Evolutionary conservation across 495 filamentous ascomycete species (phyloP).

Genomic region (Hyaloscypha hepaticicola): DNA sequence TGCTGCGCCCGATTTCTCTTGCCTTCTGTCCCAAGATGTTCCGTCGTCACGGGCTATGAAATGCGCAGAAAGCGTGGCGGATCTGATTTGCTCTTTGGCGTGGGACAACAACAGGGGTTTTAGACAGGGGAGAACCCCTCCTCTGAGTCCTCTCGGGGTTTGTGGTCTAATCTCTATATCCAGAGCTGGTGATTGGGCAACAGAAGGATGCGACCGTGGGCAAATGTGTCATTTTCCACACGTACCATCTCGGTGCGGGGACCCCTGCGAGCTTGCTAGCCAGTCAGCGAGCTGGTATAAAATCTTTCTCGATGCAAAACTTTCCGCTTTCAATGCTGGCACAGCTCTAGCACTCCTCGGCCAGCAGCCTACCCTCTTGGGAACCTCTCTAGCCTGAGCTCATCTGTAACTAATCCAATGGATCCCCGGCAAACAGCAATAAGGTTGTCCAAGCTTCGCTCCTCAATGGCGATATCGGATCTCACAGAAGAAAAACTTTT

Average conservation of each 20-base stretch:
- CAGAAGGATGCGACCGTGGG: neutral
- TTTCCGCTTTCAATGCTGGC: constrained; percentile 12
- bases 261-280: constrained; percentile 11
- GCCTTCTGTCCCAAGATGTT: neutral
- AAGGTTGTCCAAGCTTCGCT: constrained; percentile 6
- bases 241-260: constrained; percentile 20
- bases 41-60: constrained; percentile 9
- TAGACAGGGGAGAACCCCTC: constrained; percentile 6
- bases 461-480: constrained; percentile 23
- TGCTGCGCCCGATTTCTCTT: constrained; percentile 11
- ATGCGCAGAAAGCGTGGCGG: neutral
- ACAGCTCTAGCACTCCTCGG: constrained; percentile 2
- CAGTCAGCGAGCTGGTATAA: constrained; percentile 7
- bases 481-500: constrained; percentile 9
- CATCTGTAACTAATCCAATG: neutral
- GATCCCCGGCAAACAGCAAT: neutral
- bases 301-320: constrained; percentile 13
- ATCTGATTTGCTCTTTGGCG: constrained; percentile 12
- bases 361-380: neutral
- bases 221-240: constrained; percentile 27
- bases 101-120: constrained; percentile 10
- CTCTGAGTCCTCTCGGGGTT: neutral
- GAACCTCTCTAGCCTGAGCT: neutral
- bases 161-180: constrained; percentile 21
- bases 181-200: constrained; percentile 6